phyloP scores from a whole-genome alignment of 106 monocot species.

The Dioscorea dumetorum region DNA sequence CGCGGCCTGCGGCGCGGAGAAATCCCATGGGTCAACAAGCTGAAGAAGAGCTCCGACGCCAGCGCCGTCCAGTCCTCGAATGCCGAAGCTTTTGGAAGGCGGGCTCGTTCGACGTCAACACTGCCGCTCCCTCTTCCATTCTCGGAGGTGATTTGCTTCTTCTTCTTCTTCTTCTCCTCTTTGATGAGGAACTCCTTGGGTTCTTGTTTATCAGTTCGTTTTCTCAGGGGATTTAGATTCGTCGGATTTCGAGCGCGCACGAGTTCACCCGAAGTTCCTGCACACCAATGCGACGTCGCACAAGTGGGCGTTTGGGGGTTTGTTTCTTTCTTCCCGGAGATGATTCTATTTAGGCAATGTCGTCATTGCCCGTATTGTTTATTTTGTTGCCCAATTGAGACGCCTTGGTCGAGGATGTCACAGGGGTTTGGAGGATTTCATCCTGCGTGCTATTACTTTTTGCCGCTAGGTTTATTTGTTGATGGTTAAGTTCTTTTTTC shows the following conservation, averaged over 20 bases:
- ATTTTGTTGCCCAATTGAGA: too few relatives aligned
- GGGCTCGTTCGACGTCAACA: constrained; percentile 28
- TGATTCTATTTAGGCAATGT: too few relatives aligned
- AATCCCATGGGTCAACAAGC: background rate
- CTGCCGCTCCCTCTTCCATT: background rate
- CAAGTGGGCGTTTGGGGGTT: constrained; percentile 94
- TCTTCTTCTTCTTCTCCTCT: too few relatives aligned
- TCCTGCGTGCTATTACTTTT: too few relatives aligned
- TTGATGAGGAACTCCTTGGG: background rate
- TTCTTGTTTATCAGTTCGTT: constrained; percentile 1
- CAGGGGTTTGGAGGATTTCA: too few relatives aligned
- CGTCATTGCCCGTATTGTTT: too few relatives aligned
- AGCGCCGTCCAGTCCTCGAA: constrained; percentile 17
- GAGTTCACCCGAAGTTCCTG: constrained; percentile 85
- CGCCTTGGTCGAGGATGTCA: too few relatives aligned
- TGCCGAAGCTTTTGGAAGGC: constrained; percentile 83
- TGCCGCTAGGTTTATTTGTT: too few relatives aligned
- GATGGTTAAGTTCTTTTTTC: too few relatives aligned
- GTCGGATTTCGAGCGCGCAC: constrained; percentile 62
- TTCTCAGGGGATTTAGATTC: constrained; percentile 22
- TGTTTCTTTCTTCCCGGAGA: background rate
- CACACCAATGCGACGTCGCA: constrained; percentile 96
- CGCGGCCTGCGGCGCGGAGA: background rate
- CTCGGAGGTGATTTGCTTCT: constrained; percentile 12
- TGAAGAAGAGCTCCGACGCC: background rate